Evolutionary conservation across 306 rosid genomes (phyloP), one percentile per base, ranked within the genome.

Genomic region (Oemleria cerasiformis): DNA sequence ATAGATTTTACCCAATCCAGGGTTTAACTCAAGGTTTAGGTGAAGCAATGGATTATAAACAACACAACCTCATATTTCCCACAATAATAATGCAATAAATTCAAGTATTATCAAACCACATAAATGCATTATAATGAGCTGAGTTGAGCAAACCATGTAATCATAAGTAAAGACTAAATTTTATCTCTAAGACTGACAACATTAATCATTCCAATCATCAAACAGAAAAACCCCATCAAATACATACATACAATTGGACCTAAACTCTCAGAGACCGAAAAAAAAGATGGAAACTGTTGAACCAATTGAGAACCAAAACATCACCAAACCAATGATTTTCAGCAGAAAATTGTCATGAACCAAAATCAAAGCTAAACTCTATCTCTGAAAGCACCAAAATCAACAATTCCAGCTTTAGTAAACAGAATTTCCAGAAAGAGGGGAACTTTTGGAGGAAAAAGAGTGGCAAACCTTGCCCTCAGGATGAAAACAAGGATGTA

Each of bases 401-500:
- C 61, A 21, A 58, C 17, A 44, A 11, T 38, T 53, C 3, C 1
- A 25, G 30, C 30, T 25, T 25, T 25, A 25, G 30, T 25, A 25
- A 25, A 25, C 30, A 25, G 30, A 25, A 25, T 25, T 10, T 12
- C 6, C 0, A 50, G 8, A 67, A 34, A 16, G 4, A 45, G 53
- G 9, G n/a, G 40, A 55, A 74, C 21, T 41, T 16, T 25, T 16
- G 0, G 9, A 51, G 63, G 45, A 48, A 51, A 53, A 12, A 7
- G 50, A 49, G 9, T 40, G 15, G 14, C 76, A 5, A 78, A 91
- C 98, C 96, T 81, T 88, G 79, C 96, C 97, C 2, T 94, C 98
- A 1, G 98, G 98, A 36, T 94, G 98, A 82, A 94, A 94, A 70
- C 98, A 94, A 4, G 98, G 98, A 62, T 94, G 98, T 43, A 94